A percentile compares a stretch with the other conserved stretches of the same genome.
phyloP scores from a whole-genome alignment of 2,329 filamentous ascomycete genomes.

The Phaeomoniella chlamydospora region DNA sequence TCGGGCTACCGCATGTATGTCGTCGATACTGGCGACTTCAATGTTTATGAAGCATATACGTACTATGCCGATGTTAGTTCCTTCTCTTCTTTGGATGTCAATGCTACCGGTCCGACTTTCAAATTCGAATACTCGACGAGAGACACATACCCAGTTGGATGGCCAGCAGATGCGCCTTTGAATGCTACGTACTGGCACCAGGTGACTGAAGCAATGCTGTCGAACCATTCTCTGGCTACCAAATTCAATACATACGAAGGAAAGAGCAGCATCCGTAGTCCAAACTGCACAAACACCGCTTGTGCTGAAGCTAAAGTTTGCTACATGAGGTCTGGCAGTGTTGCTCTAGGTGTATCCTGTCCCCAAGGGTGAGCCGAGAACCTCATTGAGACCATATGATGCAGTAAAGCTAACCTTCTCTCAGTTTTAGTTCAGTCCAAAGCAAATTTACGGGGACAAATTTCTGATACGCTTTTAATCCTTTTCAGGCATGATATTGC shows the following conservation, averaged over 20 bases:
- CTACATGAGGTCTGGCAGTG: constrained; percentile 44
- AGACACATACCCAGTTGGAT: constrained; percentile 30
- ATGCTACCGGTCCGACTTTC: constrained; percentile 29
- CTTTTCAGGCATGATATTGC: too few relatives aligned
- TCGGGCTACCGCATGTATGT: constrained; percentile 39
- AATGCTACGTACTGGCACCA: constrained; percentile 47
- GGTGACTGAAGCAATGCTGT: constrained; percentile 43
- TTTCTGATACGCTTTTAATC: constrained; percentile 1
- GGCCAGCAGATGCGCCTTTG: constrained; percentile 34
- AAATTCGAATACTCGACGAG: constrained; percentile 37
- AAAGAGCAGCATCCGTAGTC: constrained; percentile 34
- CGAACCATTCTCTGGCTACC: constrained; percentile 31
- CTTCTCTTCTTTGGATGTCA: constrained; percentile 22
- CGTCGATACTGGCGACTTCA: constrained; percentile 38
- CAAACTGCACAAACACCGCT: constrained; percentile 35
- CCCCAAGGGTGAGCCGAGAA: constrained; percentile 36
- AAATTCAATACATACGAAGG: constrained; percentile 37
- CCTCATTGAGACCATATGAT: too few relatives aligned
- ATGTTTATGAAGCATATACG: constrained; percentile 39
- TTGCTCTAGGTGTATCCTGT: constrained; percentile 35
- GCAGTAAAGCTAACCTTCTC: background rate
- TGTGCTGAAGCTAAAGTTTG: constrained; percentile 42
- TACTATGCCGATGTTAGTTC: constrained; percentile 36
- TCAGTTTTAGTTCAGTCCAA: background rate
- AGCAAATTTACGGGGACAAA: background rate